Conservation (phyloP, 495 filamentous ascomycete genomes). For the Talaromyces thailandensis region DNA sequence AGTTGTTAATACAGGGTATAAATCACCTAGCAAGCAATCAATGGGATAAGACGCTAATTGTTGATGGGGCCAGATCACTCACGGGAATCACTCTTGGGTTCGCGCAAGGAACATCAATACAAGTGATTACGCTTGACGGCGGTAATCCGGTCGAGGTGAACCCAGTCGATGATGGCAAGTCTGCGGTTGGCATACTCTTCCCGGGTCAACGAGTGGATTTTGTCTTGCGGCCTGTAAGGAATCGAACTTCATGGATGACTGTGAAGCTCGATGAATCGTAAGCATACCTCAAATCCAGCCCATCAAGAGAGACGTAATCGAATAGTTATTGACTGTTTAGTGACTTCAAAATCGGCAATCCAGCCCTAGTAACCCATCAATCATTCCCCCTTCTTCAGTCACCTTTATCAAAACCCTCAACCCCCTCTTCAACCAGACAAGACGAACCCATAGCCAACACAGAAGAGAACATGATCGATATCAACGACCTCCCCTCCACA, state of each 20-base stretch:
- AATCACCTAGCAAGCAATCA: too few species aligned
- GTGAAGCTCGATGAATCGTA: slow-evolving; percentile 38
- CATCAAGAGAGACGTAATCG: neutral
- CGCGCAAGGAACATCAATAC: neutral
- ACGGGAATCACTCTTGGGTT: slow-evolving; percentile 32
- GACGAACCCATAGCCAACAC: neutral
- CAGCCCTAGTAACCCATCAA: slow-evolving; percentile 31
- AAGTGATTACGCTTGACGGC: slow-evolving; percentile 33
- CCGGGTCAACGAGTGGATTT: slow-evolving; percentile 44
- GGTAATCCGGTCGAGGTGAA: slow-evolving; percentile 21
- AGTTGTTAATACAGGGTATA: slow-evolving; percentile 34
- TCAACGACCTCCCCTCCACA: slow-evolving; percentile 18
- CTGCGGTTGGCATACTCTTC: slow-evolving; percentile 33
- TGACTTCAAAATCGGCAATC: slow-evolving; percentile 39
- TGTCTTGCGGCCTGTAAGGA: slow-evolving; percentile 14
- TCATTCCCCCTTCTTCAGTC: slow-evolving; percentile 22
- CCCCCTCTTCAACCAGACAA: neutral
- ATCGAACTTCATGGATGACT: slow-evolving; percentile 16
- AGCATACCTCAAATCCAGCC: neutral
- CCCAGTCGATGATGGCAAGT: slow-evolving; percentile 10
- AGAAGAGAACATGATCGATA: slow-evolving; percentile 11
- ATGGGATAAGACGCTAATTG: too few species aligned
- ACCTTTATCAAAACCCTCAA: neutral
- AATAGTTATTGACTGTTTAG: slow-evolving; percentile 3
- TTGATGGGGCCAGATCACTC: too few species aligned